phyloP scores from a whole-genome alignment of 352 stramenopile species.

The Globisporangium paddicum region DNA sequence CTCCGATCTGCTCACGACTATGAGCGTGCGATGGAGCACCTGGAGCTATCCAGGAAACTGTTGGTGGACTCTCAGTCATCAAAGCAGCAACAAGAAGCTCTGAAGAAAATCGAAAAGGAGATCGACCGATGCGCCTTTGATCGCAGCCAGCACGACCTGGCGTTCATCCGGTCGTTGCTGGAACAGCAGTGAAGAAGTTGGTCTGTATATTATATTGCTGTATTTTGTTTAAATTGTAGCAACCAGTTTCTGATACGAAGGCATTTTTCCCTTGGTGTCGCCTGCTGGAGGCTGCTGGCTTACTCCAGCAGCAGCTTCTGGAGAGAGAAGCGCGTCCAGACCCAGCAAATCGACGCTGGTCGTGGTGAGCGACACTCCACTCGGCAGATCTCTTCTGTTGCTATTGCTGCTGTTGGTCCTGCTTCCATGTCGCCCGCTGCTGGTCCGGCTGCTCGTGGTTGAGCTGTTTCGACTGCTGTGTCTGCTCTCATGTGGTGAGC shows the following conservation, averaged over 20 bases:
- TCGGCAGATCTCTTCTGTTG: background rate
- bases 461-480: slow-evolving; percentile 3
- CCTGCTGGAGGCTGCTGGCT: background rate
- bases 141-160: slow-evolving; percentile 49
- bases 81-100: background rate
- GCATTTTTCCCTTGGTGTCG: background rate
- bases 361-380: background rate
- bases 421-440: background rate
- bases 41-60: background rate
- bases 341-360: slow-evolving; percentile 27
- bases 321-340: slow-evolving; percentile 16
- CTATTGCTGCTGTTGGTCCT: background rate
- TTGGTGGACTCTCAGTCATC: slow-evolving; percentile 8
- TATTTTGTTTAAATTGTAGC: slow-evolving; percentile 15
- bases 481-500: background rate
- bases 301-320: background rate
- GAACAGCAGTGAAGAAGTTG: too few relatives aligned
- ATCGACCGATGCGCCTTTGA: slow-evolving; percentile 61
- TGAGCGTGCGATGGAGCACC: slow-evolving; percentile 33
- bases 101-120: slow-evolving; percentile 39
- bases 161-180: slow-evolving; percentile 35
- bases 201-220: background rate
- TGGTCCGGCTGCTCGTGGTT: background rate
- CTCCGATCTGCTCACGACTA: slow-evolving; percentile 46
- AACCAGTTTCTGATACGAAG: slow-evolving; percentile 9